phyloP scores from a whole-genome alignment of 2,329 filamentous ascomycete species.

The Fusarium verticillioides region DNA sequence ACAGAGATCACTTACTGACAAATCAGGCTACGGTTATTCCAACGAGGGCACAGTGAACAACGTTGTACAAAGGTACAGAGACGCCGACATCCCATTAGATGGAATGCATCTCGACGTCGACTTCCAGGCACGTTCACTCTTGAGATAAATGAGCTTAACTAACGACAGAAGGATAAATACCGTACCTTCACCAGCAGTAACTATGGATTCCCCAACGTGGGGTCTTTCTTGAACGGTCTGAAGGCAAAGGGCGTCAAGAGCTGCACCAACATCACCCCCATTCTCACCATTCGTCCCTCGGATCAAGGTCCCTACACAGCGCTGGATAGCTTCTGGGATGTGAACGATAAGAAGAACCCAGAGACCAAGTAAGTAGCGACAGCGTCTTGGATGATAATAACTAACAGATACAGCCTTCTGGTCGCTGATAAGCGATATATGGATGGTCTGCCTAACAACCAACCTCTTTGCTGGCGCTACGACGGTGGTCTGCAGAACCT shows the following conservation, averaged over 20 bases:
- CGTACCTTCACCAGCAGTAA: neutral
- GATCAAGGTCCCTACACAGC: neutral
- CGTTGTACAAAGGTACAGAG: neutral
- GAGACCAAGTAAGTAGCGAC: neutral
- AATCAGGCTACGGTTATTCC: neutral
- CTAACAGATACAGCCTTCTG: neutral
- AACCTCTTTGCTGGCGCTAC: neutral
- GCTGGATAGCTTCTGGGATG: neutral
- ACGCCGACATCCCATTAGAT: neutral
- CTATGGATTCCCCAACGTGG: neutral
- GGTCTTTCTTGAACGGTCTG: neutral
- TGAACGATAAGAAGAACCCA: neutral
- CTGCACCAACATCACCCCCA: conserved; percentile 1
- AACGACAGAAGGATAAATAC: neutral
- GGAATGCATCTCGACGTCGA: neutral
- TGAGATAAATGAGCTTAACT: accelerated
- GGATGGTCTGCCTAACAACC: neutral
- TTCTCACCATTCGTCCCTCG: neutral
- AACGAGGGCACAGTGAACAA: neutral
- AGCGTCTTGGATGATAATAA: accelerated
- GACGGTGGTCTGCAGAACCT: neutral
- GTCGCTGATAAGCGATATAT: neutral
- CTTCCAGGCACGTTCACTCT: neutral
- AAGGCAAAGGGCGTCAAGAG: neutral
- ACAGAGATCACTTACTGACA: neutral